A percentile compares a stretch with the other conserved stretches of the same genome.
phyloP scores from a whole-genome alignment of 805 yeast genomes.

The Pichia occidentalis region DNA sequence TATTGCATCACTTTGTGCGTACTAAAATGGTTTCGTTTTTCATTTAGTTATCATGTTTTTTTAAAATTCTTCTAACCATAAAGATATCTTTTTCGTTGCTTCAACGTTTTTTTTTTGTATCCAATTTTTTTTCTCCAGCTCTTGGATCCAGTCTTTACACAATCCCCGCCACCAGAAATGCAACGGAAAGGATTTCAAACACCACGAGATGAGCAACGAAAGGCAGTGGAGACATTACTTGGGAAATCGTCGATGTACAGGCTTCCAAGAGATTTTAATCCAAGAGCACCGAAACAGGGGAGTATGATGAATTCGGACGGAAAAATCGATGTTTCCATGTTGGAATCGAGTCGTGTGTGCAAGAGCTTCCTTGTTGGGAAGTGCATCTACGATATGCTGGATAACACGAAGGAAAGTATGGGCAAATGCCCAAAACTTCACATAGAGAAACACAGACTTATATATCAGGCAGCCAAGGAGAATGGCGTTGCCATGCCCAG shows the following conservation, averaged over 20 bases:
- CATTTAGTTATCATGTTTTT: too few species aligned
- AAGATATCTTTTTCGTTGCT: too few species aligned
- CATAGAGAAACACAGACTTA: slow-evolving; percentile 62
- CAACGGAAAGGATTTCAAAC: background rate
- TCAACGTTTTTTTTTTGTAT: too few species aligned
- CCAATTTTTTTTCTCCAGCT: too few species aligned
- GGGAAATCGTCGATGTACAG: slow-evolving; percentile 46
- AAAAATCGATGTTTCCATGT: slow-evolving; percentile 24
- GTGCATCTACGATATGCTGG: slow-evolving; percentile 80
- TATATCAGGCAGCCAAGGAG: slow-evolving; percentile 51
- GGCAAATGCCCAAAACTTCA: slow-evolving; percentile 79
- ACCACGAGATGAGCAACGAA: slow-evolving; percentile 67
- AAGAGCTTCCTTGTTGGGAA: slow-evolving; percentile 76
- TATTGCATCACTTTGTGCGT: too few species aligned
- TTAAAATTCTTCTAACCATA: too few species aligned
- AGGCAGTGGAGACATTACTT: slow-evolving; percentile 74
- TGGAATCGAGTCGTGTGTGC: slow-evolving; percentile 60
- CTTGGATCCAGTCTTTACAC: too few species aligned
- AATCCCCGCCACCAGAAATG: background rate
- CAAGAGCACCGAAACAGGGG: slow-evolving; percentile 8
- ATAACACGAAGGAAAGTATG: slow-evolving; percentile 73
- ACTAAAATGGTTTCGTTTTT: too few species aligned
- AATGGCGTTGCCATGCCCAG: slow-evolving; percentile 34
- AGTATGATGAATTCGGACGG: slow-evolving; percentile 7
- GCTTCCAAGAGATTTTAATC: slow-evolving; percentile 26